Evolutionary conservation across 768 basidiomycete species (phyloP), one percentile per base, ranked within the genome.

Genomic region (Multifurca ochricompacta): DNA sequence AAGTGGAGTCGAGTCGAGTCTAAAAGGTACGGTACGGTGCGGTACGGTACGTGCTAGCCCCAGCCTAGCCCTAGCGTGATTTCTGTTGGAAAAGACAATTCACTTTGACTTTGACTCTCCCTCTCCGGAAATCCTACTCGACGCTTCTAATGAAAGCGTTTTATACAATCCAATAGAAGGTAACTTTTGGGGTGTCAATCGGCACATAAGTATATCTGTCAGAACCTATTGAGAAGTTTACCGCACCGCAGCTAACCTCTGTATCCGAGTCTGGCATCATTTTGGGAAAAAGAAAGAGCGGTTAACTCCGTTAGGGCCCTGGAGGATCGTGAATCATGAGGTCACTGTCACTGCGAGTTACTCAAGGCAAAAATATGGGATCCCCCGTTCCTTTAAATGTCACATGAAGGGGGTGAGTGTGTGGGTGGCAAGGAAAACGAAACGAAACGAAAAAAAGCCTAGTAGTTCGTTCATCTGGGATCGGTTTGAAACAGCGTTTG

Each of bases 251-350:
- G 30, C 35, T 23, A 37, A 35, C n/a, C 35, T 18, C 23, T 31
- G 37, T 34, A 32, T 44, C 32, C 25, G 14, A 19, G 25, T 30
- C 40, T 47, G 25, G 42, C 25, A 31, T 37, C 19, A 45, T 18
- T 44, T 23, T 28, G 39, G 36, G 40, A 19, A 54, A 54, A 48
- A 25, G 27, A 16, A 42, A 42, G 39, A 19, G 32, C 34, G 47
- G 53, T n/a, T 36, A 39, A 34, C 41, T 28, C 36, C 43, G 48
- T 48, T 36, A 16, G 5, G 25, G 31, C 45, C 30, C 49, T 27
- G 48, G 43, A 50, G 31, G 43, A 56, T 51, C 48, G 30, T 45
- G 16, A 19, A 39, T 32, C 19, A 41, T 32, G n/a, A 49, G n/a
- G 28, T 55, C 41, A 49, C 48, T 48, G 42, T 44, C 32, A n/a